Base-by-base conservation (phyloP, 2,329 filamentous ascomycete species). In the Arthroderma sp. region DNA sequence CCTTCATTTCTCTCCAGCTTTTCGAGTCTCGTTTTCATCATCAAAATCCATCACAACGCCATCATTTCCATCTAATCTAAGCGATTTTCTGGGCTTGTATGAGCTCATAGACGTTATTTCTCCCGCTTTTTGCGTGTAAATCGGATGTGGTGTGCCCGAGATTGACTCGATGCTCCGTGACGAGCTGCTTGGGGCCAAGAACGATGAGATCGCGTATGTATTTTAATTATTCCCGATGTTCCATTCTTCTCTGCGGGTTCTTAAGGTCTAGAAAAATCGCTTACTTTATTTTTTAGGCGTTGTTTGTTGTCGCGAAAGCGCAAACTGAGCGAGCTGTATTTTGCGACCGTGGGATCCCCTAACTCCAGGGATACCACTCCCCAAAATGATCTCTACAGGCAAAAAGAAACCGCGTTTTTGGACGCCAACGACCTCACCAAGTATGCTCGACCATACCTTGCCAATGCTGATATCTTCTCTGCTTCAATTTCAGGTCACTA, bases 261-360 rank as follows among this genome's bases (percentile, higher is more conserved):
- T 37, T 49, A 42, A 52, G 47, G 49, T 54, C 50, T 51, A 41
- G 47, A 52, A 51, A 54, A 56, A 51, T 61, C 54, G 59, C 63
- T 66, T 52, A 66, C 54, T 56, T 54, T 48, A 49, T 56, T 53
- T 64, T 62, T 53, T 56, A 71, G 68, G 63, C 64, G 61, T 60
- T 70, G 69, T 75, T 77, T 83, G 73, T 75, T 74, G 67, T 86
- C 83, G 74, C 83, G 85, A 68, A 91, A 93, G 77, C 81, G 86
- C 66, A 93, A 93, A 74, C 75, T 94, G 63, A 82, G 82, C 64
- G 83, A 91, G 70, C 76, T 94, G 58, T 94, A 83, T 71, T 77
- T 84, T 74, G 81, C 84, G 71, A 83, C 82, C 64, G 78, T 80
- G 62, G 64, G 72, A 53, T 62, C 68, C 54, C 57, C 61, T 54